A percentile compares a stretch with the other conserved stretches of the same genome.
These are phyloP conservation scores for Chloroidium sp. DNA, from an alignment of 163 green algal genomes.

Conservation along the genomic window DNA sequence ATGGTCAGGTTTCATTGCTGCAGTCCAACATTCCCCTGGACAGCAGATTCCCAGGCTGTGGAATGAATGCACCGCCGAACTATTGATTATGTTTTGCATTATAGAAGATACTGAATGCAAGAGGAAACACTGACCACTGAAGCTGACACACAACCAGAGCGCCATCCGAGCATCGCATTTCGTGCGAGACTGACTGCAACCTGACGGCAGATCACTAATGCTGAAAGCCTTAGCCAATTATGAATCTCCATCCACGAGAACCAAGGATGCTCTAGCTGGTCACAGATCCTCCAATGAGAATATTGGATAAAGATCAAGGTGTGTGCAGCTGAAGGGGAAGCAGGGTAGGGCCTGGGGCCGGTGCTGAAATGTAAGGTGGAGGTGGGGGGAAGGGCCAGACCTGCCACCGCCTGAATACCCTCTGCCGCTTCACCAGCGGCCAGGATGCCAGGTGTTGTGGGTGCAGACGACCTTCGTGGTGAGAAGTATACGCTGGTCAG, in stretches of 20 bases:
- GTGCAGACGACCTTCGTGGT: conserved; percentile 52
- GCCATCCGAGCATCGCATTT: too few relatives aligned
- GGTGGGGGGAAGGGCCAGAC: conserved; percentile 2
- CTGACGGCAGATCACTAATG: too few relatives aligned
- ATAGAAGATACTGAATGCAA: too few relatives aligned
- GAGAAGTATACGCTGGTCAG: conserved; percentile 70
- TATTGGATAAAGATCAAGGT: too few relatives aligned
- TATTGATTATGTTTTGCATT: too few relatives aligned
- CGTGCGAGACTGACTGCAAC: too few relatives aligned
- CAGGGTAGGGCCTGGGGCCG: too few relatives aligned
- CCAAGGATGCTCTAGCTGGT: not conserved
- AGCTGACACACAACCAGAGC: too few relatives aligned
- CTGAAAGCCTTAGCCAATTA: too few relatives aligned
- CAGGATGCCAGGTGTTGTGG: conserved; percentile 42
- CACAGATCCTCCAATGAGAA: not conserved
- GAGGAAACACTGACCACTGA: too few relatives aligned
- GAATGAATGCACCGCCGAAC: not conserved
- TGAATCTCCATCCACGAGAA: not conserved
- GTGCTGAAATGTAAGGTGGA: too few relatives aligned
- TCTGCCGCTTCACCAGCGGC: conserved; percentile 33
- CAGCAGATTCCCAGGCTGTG: not conserved
- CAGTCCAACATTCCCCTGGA: not conserved
- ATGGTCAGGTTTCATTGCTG: not conserved
- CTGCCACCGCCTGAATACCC: conserved; percentile 46
- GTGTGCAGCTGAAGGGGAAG: too few relatives aligned